Base-by-base conservation (phyloP, 768 basidiomycete genomes). In the Suillus subalutaceus region DNA sequence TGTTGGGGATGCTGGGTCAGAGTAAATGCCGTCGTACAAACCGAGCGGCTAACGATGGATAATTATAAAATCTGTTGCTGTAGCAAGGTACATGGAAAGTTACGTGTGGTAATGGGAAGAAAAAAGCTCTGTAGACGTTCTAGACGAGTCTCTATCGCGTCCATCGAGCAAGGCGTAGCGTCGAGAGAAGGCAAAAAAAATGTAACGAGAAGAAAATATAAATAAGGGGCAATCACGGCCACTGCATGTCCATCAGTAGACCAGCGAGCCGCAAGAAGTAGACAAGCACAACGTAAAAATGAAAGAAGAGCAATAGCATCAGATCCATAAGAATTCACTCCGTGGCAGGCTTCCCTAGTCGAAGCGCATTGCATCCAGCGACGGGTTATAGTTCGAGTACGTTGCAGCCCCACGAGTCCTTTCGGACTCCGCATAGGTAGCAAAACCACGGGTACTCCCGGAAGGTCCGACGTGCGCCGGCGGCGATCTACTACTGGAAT, bases 281-380 rank as follows among this genome's bases (percentile, higher is more conserved):
- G 9, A 40, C 15, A 23, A 62, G n/a, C 30, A 38, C n/a, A 46
- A 35, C 32, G 41, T 64, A 48, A 62, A 38, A 35, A 15, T 13
- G 26, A 44, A 26, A 62, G 40, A 6, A 62, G 41, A 13, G 62
- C 52, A 44, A 37, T 15, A 65, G 46, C 6, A 44, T 43, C 41
- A 60, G 6, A 13, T n/a, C 5, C 53, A 38, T 32, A 63, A 64
- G 32, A 64, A 64, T 55, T n/a, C 65, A 61, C 7, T 23, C 23
- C 15, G 46, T 26, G n/a, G 43, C 16, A 6, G 30, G 68, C 32
- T 70, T 35, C 67, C 65, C 8, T 68, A 63, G 9, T 67, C 66
- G 63, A 72, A 77, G 38, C 69, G 77, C 70, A 74, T 76, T 48
- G 72, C 44, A 16, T 69, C 59, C 30, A 72, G 73, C 30, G 35